Evolutionary conservation across 371 early-diverging fungal genomes (phyloP).

Genomic region (Globomyces sp.): DNA sequence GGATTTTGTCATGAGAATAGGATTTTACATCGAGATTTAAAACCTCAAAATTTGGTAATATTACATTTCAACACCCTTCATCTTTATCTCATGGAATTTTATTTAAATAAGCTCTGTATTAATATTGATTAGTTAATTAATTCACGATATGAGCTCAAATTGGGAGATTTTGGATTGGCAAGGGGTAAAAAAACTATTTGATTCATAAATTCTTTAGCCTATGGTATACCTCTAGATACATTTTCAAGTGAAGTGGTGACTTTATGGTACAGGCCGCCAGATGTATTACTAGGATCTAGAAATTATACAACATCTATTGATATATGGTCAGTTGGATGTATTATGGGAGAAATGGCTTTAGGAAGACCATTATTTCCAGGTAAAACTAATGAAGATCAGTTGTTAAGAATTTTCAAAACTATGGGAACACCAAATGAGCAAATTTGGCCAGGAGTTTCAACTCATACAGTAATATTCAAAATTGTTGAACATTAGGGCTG

Average conservation of each 20-base stretch:
- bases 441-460: constrained; percentile 68
- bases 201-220: constrained; percentile 68
- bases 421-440: constrained; percentile 86
- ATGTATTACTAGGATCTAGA: constrained; percentile 93
- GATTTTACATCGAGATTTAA: constrained; percentile 97
- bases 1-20: constrained; percentile 93
- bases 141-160: constrained; percentile 78
- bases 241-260: constrained; percentile 99
- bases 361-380: constrained; percentile 97
- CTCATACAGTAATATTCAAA: no score
- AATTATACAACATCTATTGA: constrained; percentile 98
- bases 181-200: constrained; percentile 35
- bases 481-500: no score
- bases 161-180: constrained; percentile 95
- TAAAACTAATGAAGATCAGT: constrained; percentile 86
- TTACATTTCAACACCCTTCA: background rate
- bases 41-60: constrained; percentile 79
- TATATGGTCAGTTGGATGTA: constrained; percentile 99
- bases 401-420: constrained; percentile 77
- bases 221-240: constrained; percentile 92
- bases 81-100: no score
- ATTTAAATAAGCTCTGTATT: no score
- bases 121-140: constrained; percentile 64
- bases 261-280: constrained; percentile 96
- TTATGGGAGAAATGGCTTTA: constrained; percentile 72